These are phyloP conservation scores for Hypholoma fasciculare DNA, from an alignment of 768 basidiomycete species.

Conservation along the genomic window DNA sequence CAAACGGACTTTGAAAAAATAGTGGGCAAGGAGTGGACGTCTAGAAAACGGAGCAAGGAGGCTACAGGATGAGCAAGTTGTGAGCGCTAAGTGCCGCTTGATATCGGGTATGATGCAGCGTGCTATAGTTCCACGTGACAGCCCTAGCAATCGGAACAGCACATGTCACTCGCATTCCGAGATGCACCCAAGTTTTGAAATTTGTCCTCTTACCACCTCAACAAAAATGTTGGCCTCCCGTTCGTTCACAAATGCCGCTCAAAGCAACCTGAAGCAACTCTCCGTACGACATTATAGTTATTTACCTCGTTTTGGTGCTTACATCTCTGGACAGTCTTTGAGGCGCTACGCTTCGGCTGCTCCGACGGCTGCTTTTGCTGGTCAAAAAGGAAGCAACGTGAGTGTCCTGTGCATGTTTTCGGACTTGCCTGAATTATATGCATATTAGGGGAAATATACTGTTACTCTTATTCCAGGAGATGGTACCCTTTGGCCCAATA, in stretches of 20 bases:
- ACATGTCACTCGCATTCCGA: not conserved
- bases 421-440: not conserved
- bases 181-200: constrained; percentile 10
- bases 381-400: constrained; percentile 86
- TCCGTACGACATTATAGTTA: constrained; percentile 40
- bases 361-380: constrained; percentile 88
- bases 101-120: too few relatives aligned
- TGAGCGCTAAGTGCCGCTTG: not conserved
- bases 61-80: not conserved
- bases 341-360: constrained; percentile 73
- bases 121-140: not conserved
- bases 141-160: not conserved
- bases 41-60: not conserved
- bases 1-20: too few relatives aligned
- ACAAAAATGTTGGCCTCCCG: constrained; percentile 60
- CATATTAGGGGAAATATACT: constrained; percentile 85
- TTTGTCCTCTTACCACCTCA: constrained; percentile 22
- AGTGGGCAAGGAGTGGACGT: not conserved
- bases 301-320: constrained; percentile 15
- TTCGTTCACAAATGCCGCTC: constrained; percentile 55
- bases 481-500: constrained; percentile 48
- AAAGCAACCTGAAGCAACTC: constrained; percentile 46
- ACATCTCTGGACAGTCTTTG: constrained; percentile 36
- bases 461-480: constrained; percentile 97
- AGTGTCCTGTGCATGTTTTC: constrained; percentile 28